Conservation (phyloP, 176 grass and related monocot genomes). For the Hordeum vulgare region MorexV3_pseudomolecules_assembly NC_058518.1:425338485-425338984, state of each 20-base stretch:
- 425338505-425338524: slow-evolving; percentile 68
- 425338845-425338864: slow-evolving; percentile 37
- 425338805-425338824: slow-evolving; percentile 23
- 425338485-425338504: slow-evolving; percentile 47
- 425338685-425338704: slow-evolving; percentile 3
- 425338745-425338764: not conserved
- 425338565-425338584: slow-evolving; percentile 31
- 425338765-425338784: slow-evolving; percentile 15
- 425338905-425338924: not conserved
- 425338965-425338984: no score
- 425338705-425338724: slow-evolving; percentile 1
- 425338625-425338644: slow-evolving; percentile 15
- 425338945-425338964: no score
- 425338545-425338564: slow-evolving; percentile 68
- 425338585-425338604: not conserved
- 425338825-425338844: slow-evolving; percentile 16
- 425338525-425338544: slow-evolving; percentile 94
- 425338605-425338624: slow-evolving; percentile 1
- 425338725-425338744: slow-evolving; percentile 42
- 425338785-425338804: slow-evolving; percentile 1
- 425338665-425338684: slow-evolving; percentile 3
- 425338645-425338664: slow-evolving; percentile 15
- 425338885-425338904: not conserved
- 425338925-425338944: not conserved
- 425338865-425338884: not conserved